Conservation (phyloP, 1,284 basidiomycete species). For the Omphalotus olearius region DNA sequence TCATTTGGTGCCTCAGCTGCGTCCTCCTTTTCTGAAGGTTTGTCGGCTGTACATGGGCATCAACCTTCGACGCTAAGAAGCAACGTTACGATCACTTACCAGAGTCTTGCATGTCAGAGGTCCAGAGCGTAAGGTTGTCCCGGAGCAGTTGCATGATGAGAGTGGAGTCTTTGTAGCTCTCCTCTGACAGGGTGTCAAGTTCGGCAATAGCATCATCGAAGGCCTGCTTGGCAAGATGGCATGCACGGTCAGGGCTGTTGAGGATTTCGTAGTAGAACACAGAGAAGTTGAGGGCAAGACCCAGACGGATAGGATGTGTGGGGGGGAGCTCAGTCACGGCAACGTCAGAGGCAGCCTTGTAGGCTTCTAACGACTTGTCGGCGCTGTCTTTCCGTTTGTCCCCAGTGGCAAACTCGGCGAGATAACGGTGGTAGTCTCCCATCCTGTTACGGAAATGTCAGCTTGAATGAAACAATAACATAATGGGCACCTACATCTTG, state of each 20-base stretch:
- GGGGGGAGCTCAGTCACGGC: conserved; percentile 97
- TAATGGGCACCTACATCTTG: conserved; percentile 81
- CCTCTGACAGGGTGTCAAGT: conserved; percentile 98
- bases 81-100: conserved; percentile 41
- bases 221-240: conserved; percentile 99
- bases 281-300: conserved; percentile 99
- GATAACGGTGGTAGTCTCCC: conserved; percentile 99
- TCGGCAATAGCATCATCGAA: conserved; percentile 99
- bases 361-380: conserved; percentile 98
- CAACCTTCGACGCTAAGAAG: conserved; percentile 9
- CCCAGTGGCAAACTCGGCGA: conserved; percentile 98
- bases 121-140: conserved; percentile 98
- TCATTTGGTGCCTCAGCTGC: conserved; percentile 50
- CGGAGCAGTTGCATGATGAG: conserved; percentile 99
- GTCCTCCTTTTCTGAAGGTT: conserved; percentile 70
- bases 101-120: conserved; percentile 92
- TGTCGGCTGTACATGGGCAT: conserved; percentile 43
- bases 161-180: conserved; percentile 99
- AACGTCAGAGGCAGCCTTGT: conserved; percentile 99
- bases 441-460: conserved; percentile 58
- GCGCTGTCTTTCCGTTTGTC: conserved; percentile 98
- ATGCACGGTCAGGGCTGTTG: conserved; percentile 98
- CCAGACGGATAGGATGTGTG: conserved; percentile 98
- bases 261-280: conserved; percentile 99
- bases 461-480: conserved; percentile 4